Base-by-base conservation (phyloP, 2,329 filamentous ascomycete genomes). In the Venturiaceae sp. region DNA sequence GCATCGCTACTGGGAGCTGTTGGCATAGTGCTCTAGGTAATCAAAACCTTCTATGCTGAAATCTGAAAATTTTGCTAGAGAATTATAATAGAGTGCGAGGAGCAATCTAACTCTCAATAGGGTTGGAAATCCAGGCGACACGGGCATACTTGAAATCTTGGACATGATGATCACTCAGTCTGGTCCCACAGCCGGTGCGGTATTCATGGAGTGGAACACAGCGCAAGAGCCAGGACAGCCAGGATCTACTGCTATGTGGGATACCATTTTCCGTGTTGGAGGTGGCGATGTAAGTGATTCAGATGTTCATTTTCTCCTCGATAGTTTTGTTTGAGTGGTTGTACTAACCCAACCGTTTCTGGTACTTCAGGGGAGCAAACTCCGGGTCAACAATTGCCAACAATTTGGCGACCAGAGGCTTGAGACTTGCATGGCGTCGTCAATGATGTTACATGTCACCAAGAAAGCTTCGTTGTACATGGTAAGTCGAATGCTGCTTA, bases 171-270 rank as follows among this genome's bases (percentile, higher is more conserved):
- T 71, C 55, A 71, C 67, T n/a, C 66, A 66, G 3, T 62, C 60
- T 21, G 72, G 72, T 0, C 60, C 68, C 3, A 71, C 67, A 6
- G 66, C 71, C 1, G 72, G 73, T 3, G 67, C 68, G 1, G 66
- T 74, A 3, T 50, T 75, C 3, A 62, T 73, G 37, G 64, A 74
- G 47, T 72, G 68, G 69, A 73, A 72, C 59, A 63, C 72, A n/a
- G n/a, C n/a, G n/a, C 62, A 65, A 28, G 66, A 69, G 47, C 59
- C 55, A 0, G 62, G 53, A 1, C 64, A 66, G 60, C n/a, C n/a
- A n/a, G 71, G 71, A 5, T 64, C 67, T 3, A 68, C 66, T 5
- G 64, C 28, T 1, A 23, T 68, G n/a, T 68, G 63, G 63, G 65
- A 75, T 60, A 65, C 65, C 2, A 71, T 74, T 61, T 67, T 72